Base-by-base conservation (phyloP, 164 flowering plant species). In the Nelumbo lutea region DNA sequence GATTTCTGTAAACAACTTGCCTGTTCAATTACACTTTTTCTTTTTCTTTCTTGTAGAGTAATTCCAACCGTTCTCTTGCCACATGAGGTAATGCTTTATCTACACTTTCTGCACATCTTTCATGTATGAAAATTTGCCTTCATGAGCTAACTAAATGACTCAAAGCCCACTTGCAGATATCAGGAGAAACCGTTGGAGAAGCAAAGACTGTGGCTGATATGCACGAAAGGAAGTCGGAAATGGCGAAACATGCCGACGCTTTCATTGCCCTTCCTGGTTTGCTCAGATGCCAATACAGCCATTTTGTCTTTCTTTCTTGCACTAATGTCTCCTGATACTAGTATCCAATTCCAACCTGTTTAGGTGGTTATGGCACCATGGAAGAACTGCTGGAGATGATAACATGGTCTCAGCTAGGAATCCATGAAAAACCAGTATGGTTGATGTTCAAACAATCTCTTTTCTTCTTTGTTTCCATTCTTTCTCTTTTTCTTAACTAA, bases 341-440 rank as follows among this genome's bases (percentile, higher is more conserved):
- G 70, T 59, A 48, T 39, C 57, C 13, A 43, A 9, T 7, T 44
- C 38, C 9, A 47, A 42, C 38, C 3, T 73, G 38, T 41, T 62
- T 47, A 87, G 91, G 91, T 65, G 91, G 91, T 27, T 87, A 87
- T 80, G 91, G 89, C 56, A 87, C 91, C 40, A 75, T 85, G 89
- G 91, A 87, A 67, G 91, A 87, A 68, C 66, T 85, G 57, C 61
- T 87, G 59, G 91, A 87, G 81, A 75, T 84, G 70, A 80, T 83
- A 57, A 58, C 89, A 11, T 87, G 91, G 91, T 75, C 89, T 52
- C 89, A 87, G 64, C 80, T 87, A 11, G 91, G 91, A 71, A 85
- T 87, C 45, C 91, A 87, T 73, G 83, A 84, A 10, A 87, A 87
- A 68, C 89, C 91, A 65, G 91, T 87, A 77, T 79, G 81, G 2